A percentile compares a stretch with the other conserved stretches of the same genome.
Conservation (phyloP, 2,329 filamentous ascomycete genomes). For the Mycosphaerella arachidis region DNA sequence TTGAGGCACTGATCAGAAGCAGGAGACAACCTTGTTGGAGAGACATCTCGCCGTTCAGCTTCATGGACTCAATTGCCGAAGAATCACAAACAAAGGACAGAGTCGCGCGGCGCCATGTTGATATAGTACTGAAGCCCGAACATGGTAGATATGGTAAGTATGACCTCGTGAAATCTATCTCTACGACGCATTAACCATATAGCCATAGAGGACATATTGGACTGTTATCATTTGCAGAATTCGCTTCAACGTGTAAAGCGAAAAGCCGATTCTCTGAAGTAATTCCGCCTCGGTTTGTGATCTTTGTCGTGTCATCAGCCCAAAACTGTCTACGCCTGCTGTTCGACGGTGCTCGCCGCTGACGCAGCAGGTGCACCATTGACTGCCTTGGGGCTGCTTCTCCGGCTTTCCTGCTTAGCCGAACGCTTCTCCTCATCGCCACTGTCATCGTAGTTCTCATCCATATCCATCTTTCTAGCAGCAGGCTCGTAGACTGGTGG, state of each 20-base stretch:
- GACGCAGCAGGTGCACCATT: slow-evolving; percentile 19
- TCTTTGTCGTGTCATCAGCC: neutral
- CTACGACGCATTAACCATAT: neutral
- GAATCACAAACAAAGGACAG: too few relatives aligned
- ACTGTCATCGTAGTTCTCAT: slow-evolving; percentile 96
- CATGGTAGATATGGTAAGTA: neutral
- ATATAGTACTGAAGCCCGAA: neutral
- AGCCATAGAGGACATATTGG: neutral
- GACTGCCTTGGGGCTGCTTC: slow-evolving; percentile 38
- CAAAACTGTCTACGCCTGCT: slow-evolving; percentile 10
- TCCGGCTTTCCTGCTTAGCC: slow-evolving; percentile 43
- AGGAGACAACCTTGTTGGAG: neutral
- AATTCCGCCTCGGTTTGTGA: neutral
- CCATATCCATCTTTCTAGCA: slow-evolving; percentile 90
- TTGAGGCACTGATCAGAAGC: neutral
- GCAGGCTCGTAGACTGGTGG: slow-evolving; percentile 68
- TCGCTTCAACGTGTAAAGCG: neutral
- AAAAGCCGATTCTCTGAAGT: neutral
- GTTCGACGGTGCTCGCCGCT: slow-evolving; percentile 14
- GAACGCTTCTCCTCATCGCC: slow-evolving; percentile 71
- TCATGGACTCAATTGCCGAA: neutral
- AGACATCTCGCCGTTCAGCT: neutral
- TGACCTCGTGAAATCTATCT: neutral
- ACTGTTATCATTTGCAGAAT: neutral
- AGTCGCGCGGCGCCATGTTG: too few relatives aligned